Evolutionary conservation across 2,329 filamentous ascomycete species (phyloP).

Genomic region (Fusarium tricinctum): DNA sequence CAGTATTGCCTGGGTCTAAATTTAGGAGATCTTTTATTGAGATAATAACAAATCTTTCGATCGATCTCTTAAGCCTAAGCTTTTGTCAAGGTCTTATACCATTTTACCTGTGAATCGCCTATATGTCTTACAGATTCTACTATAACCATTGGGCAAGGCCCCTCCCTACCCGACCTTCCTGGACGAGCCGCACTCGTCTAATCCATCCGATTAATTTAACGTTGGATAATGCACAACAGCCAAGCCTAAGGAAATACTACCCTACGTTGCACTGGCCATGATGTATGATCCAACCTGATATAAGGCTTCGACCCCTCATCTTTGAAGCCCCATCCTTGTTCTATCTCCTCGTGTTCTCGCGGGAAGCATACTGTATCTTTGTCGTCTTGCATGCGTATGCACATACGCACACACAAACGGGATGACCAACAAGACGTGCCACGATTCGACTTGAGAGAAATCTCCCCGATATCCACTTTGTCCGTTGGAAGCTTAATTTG

Average conservation of each 20-base stretch:
- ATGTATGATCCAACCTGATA: conserved; percentile 18
- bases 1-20: conserved; percentile 16
- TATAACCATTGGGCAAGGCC: neutral
- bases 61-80: neutral
- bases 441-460: conserved; percentile 34
- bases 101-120: neutral
- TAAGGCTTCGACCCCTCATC: conserved; percentile 6
- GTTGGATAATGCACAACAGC: conserved; percentile 13
- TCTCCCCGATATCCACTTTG: conserved; percentile 45
- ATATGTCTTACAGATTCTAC: neutral
- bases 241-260: conserved; percentile 5
- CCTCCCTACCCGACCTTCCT: conserved; percentile 8
- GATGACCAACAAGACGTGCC: conserved; percentile 30
- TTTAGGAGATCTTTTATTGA: conserved; percentile 17
- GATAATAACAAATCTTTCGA: neutral
- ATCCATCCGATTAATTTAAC: conserved; percentile 28
- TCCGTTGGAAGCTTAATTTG: conserved; percentile 44
- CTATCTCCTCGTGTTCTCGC: conserved; percentile 34
- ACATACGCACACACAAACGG: conserved; percentile 16
- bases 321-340: conserved; percentile 23
- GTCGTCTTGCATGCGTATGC: conserved; percentile 23
- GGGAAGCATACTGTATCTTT: conserved; percentile 19
- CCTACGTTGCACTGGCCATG: conserved; percentile 10
- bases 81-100: neutral
- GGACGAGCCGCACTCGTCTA: conserved; percentile 37